These are phyloP conservation scores for Adiantum capillusveneris DNA, from an alignment of 75 land plant species.

Conservation along the genomic window DNA sequence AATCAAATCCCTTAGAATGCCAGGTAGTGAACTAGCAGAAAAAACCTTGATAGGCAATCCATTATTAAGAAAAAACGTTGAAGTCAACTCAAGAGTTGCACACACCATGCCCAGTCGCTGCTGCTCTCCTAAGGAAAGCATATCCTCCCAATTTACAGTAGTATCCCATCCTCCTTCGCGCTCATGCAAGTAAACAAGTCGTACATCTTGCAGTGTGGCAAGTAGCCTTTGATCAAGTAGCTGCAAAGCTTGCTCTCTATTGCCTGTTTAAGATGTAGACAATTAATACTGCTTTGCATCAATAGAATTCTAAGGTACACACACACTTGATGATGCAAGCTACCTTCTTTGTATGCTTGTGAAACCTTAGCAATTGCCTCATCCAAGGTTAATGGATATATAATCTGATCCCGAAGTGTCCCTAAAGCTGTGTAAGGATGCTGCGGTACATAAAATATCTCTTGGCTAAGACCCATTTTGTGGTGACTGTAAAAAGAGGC, in stretches of 20 bases:
- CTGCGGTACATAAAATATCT: conserved; percentile 87
- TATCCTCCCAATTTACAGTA: conserved; percentile 81
- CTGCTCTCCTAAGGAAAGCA: conserved; percentile 94
- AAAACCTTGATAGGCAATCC: not conserved
- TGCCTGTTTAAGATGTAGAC: conserved; percentile 22
- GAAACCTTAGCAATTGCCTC: conserved; percentile 63
- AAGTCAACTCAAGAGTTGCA: too few relatives aligned
- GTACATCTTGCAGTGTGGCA: conserved; percentile 68
- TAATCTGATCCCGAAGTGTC: conserved; percentile 95
- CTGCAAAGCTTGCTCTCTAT: conserved; percentile 22
- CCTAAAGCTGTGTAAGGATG: conserved; percentile 93
- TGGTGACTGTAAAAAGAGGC: conserved; percentile 8
- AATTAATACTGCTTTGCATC: too few relatives aligned
- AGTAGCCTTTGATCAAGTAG: conserved; percentile 52
- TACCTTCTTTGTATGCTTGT: conserved; percentile 23
- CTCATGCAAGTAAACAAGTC: conserved; percentile 76
- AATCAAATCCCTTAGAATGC: too few relatives aligned
- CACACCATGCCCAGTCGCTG: conserved; percentile 97
- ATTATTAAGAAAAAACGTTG: too few relatives aligned
- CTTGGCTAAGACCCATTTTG: conserved; percentile 35
- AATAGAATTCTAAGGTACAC: too few relatives aligned
- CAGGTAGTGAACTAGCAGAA: not conserved
- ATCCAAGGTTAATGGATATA: conserved; percentile 79
- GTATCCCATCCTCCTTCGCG: conserved; percentile 88
- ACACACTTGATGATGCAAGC: too few relatives aligned